Conservation (phyloP, 2,329 filamentous ascomycete species). For the Pseudogymnoascus sp. region DNA sequence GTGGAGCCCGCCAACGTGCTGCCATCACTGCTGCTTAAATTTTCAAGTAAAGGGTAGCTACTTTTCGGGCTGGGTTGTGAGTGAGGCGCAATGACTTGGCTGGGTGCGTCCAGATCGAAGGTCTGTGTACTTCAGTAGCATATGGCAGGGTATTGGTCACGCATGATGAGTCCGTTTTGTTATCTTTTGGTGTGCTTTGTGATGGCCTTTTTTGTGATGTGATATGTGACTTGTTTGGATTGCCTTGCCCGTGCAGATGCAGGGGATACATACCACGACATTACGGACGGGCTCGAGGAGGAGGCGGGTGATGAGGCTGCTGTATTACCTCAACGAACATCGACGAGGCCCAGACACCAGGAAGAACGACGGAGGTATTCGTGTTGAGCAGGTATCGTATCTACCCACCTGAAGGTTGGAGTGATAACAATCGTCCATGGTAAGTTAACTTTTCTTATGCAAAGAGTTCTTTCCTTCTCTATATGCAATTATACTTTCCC, state of each 20-base stretch:
- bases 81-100: slow-evolving; percentile 7
- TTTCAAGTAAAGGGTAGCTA: slow-evolving; percentile 15
- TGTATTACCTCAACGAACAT: neutral
- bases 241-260: neutral
- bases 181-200: neutral
- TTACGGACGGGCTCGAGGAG: neutral
- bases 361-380: neutral
- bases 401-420: neutral
- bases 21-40: slow-evolving; percentile 58
- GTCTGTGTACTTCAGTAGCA: slow-evolving; percentile 27
- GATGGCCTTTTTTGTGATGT: neutral
- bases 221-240: neutral
- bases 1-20: slow-evolving; percentile 60
- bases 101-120: slow-evolving; percentile 10
- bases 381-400: neutral
- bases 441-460: neutral
- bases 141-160: slow-evolving; percentile 21
- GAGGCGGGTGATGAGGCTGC: neutral
- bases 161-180: slow-evolving; percentile 8
- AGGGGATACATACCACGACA: neutral
- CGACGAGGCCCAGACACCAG: neutral
- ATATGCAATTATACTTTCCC: neutral
- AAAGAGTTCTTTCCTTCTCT: neutral
- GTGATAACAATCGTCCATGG: too few species aligned
- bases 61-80: slow-evolving; percentile 1